Evolutionary conservation across 1,284 basidiomycete species (phyloP).

Genomic region (Thecaphora thlaspeos): DNA sequence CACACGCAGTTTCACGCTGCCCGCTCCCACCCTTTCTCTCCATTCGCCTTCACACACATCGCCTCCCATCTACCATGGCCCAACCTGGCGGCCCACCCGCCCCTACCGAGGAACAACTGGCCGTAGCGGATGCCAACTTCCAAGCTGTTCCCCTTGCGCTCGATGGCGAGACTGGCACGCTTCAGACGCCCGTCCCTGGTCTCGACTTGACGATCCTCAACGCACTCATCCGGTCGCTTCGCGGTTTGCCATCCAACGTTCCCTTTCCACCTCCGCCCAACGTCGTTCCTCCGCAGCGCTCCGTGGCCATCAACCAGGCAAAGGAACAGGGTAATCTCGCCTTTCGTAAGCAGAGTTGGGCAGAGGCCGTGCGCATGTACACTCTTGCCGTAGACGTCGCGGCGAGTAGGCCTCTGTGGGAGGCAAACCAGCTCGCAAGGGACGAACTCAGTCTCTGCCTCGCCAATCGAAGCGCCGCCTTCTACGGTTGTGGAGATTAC

Average conservation of each 20-base stretch:
- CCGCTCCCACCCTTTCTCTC: background rate
- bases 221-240: conserved; percentile 50
- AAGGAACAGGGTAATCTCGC: conserved; percentile 54
- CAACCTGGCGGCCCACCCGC: conserved; percentile 31
- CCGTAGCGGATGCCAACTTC: conserved; percentile 45
- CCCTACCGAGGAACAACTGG: conserved; percentile 47
- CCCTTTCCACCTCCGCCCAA: conserved; percentile 55
- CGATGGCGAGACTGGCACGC: conserved; percentile 25
- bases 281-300: conserved; percentile 50
- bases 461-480: conserved; percentile 87
- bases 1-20: background rate
- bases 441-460: conserved; percentile 86
- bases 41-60: background rate
- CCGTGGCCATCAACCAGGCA: conserved; percentile 49
- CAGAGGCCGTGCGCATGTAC: conserved; percentile 78
- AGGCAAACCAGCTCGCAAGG: conserved; percentile 73
- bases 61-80: background rate
- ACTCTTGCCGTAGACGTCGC: conserved; percentile 80
- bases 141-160: conserved; percentile 34
- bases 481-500: conserved; percentile 73
- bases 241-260: conserved; percentile 46
- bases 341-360: conserved; percentile 62
- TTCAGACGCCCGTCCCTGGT: conserved; percentile 26
- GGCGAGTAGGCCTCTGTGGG: conserved; percentile 83
- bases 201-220: conserved; percentile 54